Base-by-base conservation (phyloP, 1,284 basidiomycete species). In the Mycosarcoma maydis region DNA sequence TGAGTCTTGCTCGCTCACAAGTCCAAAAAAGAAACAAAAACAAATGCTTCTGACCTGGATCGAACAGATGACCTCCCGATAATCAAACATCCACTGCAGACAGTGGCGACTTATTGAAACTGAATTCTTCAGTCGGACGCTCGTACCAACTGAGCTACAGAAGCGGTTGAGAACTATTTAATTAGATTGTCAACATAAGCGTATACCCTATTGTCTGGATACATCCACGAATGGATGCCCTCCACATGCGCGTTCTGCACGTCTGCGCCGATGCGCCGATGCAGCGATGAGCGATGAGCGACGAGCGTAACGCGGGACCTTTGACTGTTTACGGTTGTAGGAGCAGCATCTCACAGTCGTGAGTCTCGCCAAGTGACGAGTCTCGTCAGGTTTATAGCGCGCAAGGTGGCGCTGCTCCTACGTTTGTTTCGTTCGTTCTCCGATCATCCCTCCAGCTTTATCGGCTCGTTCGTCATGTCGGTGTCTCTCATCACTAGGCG, bases 121-220 rank as follows among this genome's bases (percentile, higher is more conserved):
- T 64, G 60, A 58, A 55, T 62, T 52, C 67, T 71, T 71, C 67
- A 71, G 67, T 71, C 67, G 67, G 49, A 71, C 67, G 67, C 67
- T 71, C 67, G 67, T 71, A 71, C 67, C 67, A 71, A 56, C 67
- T 71, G 67, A 71, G 67, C 67, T 71, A 71, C 57, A 58, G 54
- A 62, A 68, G 65, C 65, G 27, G 20, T 20, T 17, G 11, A 19
- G 7, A 0, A 6, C 0, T 0, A 3, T 16, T n/a, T 5, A 14
- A 1, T n/a, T 22, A 39, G 42, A 36, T 41, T n/a, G 8, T 16
- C 32, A 33, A n/a, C 33, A 13, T 22, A 14, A n/a, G 27, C 17
- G 19, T 11, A 17, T 6, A 30, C 17, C 27, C 2, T 20, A 10
- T 42, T 17, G n/a, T 26, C 38, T 44, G 42, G 29, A 44, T 29